Base-by-base conservation (phyloP, 176 grass and related monocot species). In the sorghum (Sorghum bicolor) region DNA sequence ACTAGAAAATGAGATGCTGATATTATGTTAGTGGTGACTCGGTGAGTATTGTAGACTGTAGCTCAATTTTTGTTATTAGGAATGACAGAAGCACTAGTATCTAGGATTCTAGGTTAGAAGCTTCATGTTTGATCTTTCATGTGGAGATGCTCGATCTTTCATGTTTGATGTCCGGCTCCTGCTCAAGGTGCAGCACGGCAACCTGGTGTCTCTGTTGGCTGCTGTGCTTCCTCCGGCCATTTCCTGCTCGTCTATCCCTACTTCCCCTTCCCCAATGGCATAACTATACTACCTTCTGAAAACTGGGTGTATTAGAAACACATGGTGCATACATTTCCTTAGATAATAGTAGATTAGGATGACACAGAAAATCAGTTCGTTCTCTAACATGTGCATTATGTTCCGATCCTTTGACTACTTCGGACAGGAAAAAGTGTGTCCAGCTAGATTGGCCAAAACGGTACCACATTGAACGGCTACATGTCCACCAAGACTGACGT, bases 111-210 rank as follows among this genome's bases (percentile, higher is more conserved):
- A n/a, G n/a, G n/a, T n/a, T n/a, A n/a, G n/a, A n/a, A n/a, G n/a
- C n/a, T n/a, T n/a, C n/a, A n/a, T n/a, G n/a, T n/a, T n/a, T n/a
- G n/a, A n/a, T n/a, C n/a, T n/a, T n/a, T n/a, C n/a, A n/a, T n/a
- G n/a, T n/a, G n/a, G n/a, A n/a, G n/a, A n/a, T n/a, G n/a, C n/a
- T n/a, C n/a, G n/a, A n/a, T n/a, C n/a, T n/a, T n/a, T n/a, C n/a
- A n/a, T n/a, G n/a, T n/a, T n/a, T n/a, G n/a, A n/a, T n/a, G 96
- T 98, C 57, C 80, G 85, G 50, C 87, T 98, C 14, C 89, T 98
- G 43, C 80, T 98, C 30, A 92, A 94, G 83, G 88, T 98, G 77
- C 96, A 98, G 78, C 96, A 98, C 85, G 78, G 96, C 47, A 98
- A 98, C 62, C 85, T 98, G 39, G 96, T 98, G 33, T 93, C 92